phyloP scores from a whole-genome alignment of 2,329 filamentous ascomycete genomes.

The Tolypocladium capitatum region DNA sequence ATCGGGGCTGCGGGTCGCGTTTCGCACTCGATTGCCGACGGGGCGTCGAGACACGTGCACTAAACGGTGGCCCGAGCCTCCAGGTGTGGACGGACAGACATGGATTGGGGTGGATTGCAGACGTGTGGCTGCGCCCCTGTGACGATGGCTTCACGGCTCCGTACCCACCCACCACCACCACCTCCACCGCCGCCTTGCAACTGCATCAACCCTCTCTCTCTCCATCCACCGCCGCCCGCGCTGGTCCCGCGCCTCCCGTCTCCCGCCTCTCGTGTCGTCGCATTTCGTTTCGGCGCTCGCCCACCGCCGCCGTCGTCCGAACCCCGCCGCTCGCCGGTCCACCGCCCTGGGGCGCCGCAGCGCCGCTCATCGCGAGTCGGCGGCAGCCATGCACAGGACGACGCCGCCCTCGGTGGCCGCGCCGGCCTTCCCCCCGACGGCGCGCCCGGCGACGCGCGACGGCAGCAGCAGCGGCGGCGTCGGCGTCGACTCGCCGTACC shows the following conservation, averaged over 20 bases:
- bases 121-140: background rate
- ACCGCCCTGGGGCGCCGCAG: background rate
- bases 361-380: too few species aligned
- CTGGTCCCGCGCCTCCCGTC: too few species aligned
- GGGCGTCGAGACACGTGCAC: too few species aligned
- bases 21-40: background rate
- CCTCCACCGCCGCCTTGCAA: too few species aligned
- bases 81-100: background rate
- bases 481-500: background rate
- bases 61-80: background rate
- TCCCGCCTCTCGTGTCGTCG: too few species aligned
- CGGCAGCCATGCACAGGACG: background rate
- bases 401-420: constrained; percentile 2
- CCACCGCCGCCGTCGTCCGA: background rate
- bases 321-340: background rate
- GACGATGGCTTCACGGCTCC: background rate
- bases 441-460: constrained; percentile 24
- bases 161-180: too few species aligned
- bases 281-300: background rate
- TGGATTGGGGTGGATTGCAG: background rate
- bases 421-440: constrained; percentile 17
- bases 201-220: background rate
- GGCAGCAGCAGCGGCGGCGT: too few species aligned
- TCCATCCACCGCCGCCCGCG: background rate
- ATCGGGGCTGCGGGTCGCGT: background rate